Conservation (phyloP, 75 land plant genomes). For the Cryptomeria japonica region DNA sequence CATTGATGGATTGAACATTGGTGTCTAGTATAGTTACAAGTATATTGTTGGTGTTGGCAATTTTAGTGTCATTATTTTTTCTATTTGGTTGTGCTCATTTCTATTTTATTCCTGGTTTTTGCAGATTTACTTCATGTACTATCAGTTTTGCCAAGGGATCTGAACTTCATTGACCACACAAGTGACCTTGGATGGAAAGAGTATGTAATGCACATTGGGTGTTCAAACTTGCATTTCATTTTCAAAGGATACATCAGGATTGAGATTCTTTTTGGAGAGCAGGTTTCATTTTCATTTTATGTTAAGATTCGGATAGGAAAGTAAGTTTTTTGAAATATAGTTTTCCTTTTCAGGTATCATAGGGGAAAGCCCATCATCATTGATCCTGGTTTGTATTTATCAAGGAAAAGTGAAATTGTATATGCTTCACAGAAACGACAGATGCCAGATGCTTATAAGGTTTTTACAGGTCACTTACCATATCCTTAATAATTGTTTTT, state of each 20-base stretch:
- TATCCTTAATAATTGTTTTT: background rate
- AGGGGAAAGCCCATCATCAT: conserved; percentile 78
- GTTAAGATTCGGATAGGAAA: background rate
- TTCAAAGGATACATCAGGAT: conserved; percentile 1
- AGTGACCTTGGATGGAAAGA: conserved; percentile 92
- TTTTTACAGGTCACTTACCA: conserved; percentile 68
- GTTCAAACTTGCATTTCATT: background rate
- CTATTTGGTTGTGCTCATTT: background rate
- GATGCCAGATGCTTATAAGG: conserved; percentile 69
- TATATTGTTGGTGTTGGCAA: background rate
- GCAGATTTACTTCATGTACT: conserved; percentile 80
- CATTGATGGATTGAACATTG: background rate
- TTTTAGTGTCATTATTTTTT: background rate
- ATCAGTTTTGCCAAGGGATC: conserved; percentile 66
- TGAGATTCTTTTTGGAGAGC: background rate
- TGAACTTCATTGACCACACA: conserved; percentile 79
- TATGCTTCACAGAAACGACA: conserved; percentile 54
- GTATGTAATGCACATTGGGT: conserved; percentile 30
- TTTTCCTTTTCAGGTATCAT: conserved; percentile 54
- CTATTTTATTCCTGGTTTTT: conserved; percentile 1
- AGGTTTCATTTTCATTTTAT: background rate
- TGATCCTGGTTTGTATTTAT: conserved; percentile 78
- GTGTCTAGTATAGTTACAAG: background rate
- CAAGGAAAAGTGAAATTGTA: conserved; percentile 62
- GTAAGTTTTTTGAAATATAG: background rate